Evolutionary conservation across 2,329 filamentous ascomycete species (phyloP).

Genomic region (Setomelanomma holmii): DNA sequence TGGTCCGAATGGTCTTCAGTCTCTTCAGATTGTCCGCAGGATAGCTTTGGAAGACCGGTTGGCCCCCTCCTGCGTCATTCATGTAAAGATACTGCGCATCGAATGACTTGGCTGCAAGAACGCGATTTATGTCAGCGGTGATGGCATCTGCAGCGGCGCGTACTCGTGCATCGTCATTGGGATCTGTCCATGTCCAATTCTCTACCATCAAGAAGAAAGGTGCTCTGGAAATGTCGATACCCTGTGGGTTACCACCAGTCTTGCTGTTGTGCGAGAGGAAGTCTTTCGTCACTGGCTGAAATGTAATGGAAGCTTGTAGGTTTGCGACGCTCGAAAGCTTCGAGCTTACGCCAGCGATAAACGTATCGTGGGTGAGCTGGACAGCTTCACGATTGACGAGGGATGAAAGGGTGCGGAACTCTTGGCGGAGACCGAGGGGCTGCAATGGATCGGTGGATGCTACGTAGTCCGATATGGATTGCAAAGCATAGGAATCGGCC

Average conservation of each 20-base stretch:
- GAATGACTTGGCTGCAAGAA: constrained; percentile 4
- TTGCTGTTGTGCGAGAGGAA: constrained; percentile 19
- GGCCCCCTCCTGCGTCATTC: constrained; percentile 36
- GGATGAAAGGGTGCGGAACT: constrained; percentile 22
- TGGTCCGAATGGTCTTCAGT: constrained; percentile 35
- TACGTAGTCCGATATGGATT: constrained; percentile 18
- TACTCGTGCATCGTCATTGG: constrained; percentile 13
- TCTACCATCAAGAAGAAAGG: constrained; percentile 28
- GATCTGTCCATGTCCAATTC: constrained; percentile 17
- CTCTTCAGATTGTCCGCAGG: constrained; percentile 35
- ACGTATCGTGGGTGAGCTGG: constrained; percentile 22
- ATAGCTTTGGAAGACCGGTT: constrained; percentile 36
- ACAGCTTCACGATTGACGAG: constrained; percentile 22
- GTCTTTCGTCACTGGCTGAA: constrained; percentile 28
- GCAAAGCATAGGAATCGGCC: constrained; percentile 20
- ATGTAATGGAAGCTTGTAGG: constrained; percentile 19
- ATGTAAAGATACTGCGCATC: constrained; percentile 22
- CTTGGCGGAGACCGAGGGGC: constrained; percentile 20
- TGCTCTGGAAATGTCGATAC: constrained; percentile 16
- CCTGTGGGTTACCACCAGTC: constrained; percentile 29
- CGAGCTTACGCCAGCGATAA: constrained; percentile 11
- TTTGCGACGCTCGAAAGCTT: constrained; percentile 8
- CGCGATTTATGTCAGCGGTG: constrained; percentile 12
- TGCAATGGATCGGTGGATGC: constrained; percentile 15
- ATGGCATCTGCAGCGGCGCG: constrained; percentile 12